phyloP scores from a whole-genome alignment of 2,329 filamentous ascomycete genomes.

The Beauveria sp. region DNA sequence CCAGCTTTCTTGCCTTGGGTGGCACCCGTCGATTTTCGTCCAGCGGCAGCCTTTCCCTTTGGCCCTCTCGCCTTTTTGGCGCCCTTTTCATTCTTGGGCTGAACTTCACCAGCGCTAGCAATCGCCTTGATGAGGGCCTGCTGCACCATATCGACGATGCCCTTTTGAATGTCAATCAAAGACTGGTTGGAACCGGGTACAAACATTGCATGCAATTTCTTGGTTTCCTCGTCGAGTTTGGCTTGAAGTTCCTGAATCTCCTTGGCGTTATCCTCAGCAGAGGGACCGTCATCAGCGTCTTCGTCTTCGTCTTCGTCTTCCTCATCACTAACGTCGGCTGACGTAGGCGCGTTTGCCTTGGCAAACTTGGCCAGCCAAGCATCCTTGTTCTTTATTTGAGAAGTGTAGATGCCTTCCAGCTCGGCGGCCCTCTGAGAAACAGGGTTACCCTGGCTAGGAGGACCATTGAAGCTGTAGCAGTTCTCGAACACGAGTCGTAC shows the following conservation, averaged over 20 bases:
- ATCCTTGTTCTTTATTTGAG: slow-evolving; percentile 69
- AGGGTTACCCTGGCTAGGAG: slow-evolving; percentile 50
- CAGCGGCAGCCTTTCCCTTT: slow-evolving; percentile 41
- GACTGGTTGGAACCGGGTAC: slow-evolving; percentile 45
- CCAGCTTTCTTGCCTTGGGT: slow-evolving; percentile 31
- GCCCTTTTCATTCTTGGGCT: slow-evolving; percentile 51
- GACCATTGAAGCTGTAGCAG: slow-evolving; percentile 81
- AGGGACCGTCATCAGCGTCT: slow-evolving; percentile 40
- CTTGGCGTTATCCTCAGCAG: slow-evolving; percentile 33
- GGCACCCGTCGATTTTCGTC: slow-evolving; percentile 36
- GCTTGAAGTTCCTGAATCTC: slow-evolving; percentile 44
- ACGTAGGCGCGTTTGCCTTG: slow-evolving; percentile 39
- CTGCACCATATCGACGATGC: slow-evolving; percentile 58
- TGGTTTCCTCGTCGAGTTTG: slow-evolving; percentile 48
- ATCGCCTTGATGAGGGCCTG: slow-evolving; percentile 69
- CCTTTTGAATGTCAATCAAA: slow-evolving; percentile 49
- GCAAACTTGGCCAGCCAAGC: slow-evolving; percentile 74
- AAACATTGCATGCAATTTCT: slow-evolving; percentile 47
- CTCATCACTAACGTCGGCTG: slow-evolving; percentile 60
- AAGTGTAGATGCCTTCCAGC: slow-evolving; percentile 68
- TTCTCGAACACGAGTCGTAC: slow-evolving; percentile 80
- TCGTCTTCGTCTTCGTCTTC: slow-evolving; percentile 67
- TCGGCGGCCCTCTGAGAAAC: slow-evolving; percentile 66
- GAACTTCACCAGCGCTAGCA: slow-evolving; percentile 46
- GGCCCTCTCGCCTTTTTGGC: slow-evolving; percentile 46